Evolutionary conservation across 805 yeast species (phyloP), one percentile per base, ranked within the genome.

Genomic region (Grigorovia transvaalensis): DNA sequence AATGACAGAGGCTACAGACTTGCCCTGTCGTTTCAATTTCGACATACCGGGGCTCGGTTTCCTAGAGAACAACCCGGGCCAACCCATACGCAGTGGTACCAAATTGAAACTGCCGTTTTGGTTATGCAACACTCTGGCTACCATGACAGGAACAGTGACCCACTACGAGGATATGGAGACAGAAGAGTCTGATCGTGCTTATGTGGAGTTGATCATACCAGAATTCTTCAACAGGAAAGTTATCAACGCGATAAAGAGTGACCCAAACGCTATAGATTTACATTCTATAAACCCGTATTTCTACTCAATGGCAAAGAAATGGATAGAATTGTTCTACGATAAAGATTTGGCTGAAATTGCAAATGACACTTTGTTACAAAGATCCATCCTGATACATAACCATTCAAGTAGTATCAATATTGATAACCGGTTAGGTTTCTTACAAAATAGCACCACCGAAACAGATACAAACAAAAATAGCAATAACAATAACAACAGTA

Each of bases 21-120:
- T 90, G 8, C 96, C 96, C 0, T 81, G 91, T 61, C 79, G 77
- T 50, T 88, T 90, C 71, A 82, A 84, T 56, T 77, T 82, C 46
- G 76, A 84, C 0, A 84, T 88, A 8, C 95, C 95, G 0, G 91
- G 93, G 0, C 71, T 91, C n/a, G 97, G 96, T 2, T 88, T 84
- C 61, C 71, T 91, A 7, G 90, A 85, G 60, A 88, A 90, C 8
- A 80, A 84, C 54, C 86, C 88, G 0, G 87, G 85, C 1, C 75
- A 79, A 56, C 66, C 69, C n/a, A 68, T 72, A n/a, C 57, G 54
- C 42, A 59, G 79, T 58, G 82, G 80, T 38, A 74, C 89, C 2
- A 81, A 81, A 59, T 60, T 88, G 2, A 90, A 86, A 53, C 72
- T 91, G 23, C 98, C 98, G 0, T 66, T 89, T 30, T 91, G 98